Evolutionary conservation across 1,284 basidiomycete species (phyloP).

Genomic region (Nidula niveotomentosa): DNA sequence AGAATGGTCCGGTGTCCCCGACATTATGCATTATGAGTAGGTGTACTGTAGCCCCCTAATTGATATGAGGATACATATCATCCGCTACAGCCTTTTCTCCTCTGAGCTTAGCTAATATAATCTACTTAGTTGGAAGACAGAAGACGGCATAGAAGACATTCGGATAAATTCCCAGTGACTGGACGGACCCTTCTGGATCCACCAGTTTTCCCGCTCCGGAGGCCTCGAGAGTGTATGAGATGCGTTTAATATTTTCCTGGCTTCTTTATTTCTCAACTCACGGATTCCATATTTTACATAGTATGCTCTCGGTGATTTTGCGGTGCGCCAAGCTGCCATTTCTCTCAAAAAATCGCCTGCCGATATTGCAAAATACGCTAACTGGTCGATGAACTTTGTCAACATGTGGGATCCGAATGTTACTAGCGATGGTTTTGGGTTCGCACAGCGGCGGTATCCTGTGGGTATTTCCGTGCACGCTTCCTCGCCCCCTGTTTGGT

Average conservation of each 20-base stretch:
- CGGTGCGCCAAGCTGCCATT: slow-evolving; percentile 45
- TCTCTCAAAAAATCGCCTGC: slow-evolving; percentile 31
- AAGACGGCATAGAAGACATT: slow-evolving; percentile 52
- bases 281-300: slow-evolving; percentile 10
- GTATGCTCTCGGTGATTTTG: slow-evolving; percentile 49
- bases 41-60: slow-evolving; percentile 46
- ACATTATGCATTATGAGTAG: too few relatives aligned
- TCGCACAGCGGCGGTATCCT: slow-evolving; percentile 38
- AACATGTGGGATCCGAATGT: slow-evolving; percentile 50
- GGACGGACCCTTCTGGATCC: slow-evolving; percentile 44
- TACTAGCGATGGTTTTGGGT: slow-evolving; percentile 46
- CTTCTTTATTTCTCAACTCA: too few relatives aligned
- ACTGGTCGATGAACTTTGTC: slow-evolving; percentile 50
- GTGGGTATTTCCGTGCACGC: slow-evolving; percentile 18
- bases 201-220: slow-evolving; percentile 46
- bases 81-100: too few relatives aligned
- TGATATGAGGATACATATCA: slow-evolving; percentile 38
- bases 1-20: too few relatives aligned
- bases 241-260: slow-evolving; percentile 6
- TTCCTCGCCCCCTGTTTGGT: not conserved
- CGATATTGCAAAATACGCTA: slow-evolving; percentile 40
- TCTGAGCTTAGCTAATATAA: too few relatives aligned
- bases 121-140: slow-evolving; percentile 38
- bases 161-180: slow-evolving; percentile 46
- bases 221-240: slow-evolving; percentile 46